These are phyloP conservation scores for Cicer cuneatum DNA, from an alignment of 306 rosid species.

Conservation along the genomic window DNA sequence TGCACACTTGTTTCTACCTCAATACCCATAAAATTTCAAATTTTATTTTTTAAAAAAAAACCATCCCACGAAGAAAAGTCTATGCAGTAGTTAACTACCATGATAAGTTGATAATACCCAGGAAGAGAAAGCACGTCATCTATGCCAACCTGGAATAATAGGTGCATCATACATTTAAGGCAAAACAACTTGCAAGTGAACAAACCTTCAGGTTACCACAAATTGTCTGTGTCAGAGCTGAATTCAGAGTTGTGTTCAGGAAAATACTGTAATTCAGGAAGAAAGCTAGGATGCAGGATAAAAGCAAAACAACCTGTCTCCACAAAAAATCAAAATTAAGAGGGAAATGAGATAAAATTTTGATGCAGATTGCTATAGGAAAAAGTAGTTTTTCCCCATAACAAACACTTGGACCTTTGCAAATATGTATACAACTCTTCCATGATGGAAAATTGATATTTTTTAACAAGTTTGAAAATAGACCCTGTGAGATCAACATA, in stretches of 20 bases:
- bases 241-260: conserved; percentile 86
- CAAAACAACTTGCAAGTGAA: conserved; percentile 33
- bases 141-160: conserved; percentile 6
- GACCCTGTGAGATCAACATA: background rate
- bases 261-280: conserved; percentile 85
- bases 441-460: background rate
- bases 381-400: conserved; percentile 11
- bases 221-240: conserved; percentile 80
- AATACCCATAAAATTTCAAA: background rate
- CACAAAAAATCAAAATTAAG: conserved; percentile 17
- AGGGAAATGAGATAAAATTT: background rate
- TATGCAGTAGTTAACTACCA: conserved; percentile 22
- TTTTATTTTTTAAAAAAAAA: background rate
- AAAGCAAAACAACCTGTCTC: conserved; percentile 70
- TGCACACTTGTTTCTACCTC: background rate
- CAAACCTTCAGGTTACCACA: conserved; percentile 87
- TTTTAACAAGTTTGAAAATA: conserved; percentile 6
- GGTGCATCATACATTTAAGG: conserved; percentile 25
- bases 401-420: background rate
- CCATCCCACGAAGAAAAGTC: background rate
- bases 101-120: conserved; percentile 6
- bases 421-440: background rate
- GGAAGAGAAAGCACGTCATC: conserved; percentile 6
- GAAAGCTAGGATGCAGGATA: conserved; percentile 79
- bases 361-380: conserved; percentile 11